Evolutionary conservation across 257 asterid species (phyloP).

Genomic region (Parsonsia alboflavescens): DNA sequence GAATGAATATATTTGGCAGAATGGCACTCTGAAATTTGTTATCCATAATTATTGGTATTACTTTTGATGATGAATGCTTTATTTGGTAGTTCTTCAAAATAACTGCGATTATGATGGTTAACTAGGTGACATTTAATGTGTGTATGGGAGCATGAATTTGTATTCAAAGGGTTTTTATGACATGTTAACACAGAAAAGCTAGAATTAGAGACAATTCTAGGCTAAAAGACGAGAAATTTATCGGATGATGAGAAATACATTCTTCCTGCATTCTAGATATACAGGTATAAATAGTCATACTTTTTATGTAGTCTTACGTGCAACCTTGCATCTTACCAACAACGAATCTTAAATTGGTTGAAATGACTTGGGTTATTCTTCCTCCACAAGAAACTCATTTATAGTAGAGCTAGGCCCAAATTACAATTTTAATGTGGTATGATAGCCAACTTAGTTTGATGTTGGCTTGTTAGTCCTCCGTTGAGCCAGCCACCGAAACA

Average conservation of each 20-base stretch:
- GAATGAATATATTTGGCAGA: neutral
- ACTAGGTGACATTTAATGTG: neutral
- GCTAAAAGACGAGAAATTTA: too few species aligned
- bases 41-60: neutral
- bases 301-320: too few species aligned
- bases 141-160: neutral
- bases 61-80: too few species aligned
- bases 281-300: neutral
- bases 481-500: too few species aligned
- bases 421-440: too few species aligned
- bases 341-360: too few species aligned
- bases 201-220: neutral
- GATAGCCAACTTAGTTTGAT: too few species aligned
- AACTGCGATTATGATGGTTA: neutral
- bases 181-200: neutral
- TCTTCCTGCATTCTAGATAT: neutral
- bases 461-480: too few species aligned
- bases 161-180: neutral
- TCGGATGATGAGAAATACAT: neutral
- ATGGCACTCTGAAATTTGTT: neutral
- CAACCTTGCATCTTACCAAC: neutral
- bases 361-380: too few species aligned
- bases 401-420: too few species aligned
- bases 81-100: too few species aligned
- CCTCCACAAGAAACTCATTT: too few species aligned